Base-by-base conservation (phyloP, 2,329 filamentous ascomycete genomes). In the Penicillium polonicum region DNA sequence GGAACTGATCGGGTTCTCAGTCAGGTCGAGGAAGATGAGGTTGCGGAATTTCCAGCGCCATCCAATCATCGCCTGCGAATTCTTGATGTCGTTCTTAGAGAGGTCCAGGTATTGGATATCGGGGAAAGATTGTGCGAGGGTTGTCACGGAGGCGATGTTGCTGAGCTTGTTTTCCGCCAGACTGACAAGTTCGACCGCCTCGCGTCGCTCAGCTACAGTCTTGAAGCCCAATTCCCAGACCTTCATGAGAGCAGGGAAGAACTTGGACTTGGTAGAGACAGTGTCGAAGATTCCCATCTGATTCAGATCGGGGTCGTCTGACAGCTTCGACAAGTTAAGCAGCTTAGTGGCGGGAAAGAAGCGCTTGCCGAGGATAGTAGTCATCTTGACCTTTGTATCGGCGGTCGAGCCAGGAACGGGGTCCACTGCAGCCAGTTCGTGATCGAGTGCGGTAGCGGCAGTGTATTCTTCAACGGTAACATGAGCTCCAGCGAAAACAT, bases 211-310 rank as follows among this genome's bases (percentile, higher is more conserved):
- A 59, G 88, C 81, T 13, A 83, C 71, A 2, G 83, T 87, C 64
- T 88, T 87, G 78, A 96, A 96, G 19, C 88, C 83, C 60, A 85
- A 79, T 52, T 95, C 87, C 72, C 90, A 92, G 46, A 97, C 87
- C 58, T 85, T 86, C 90, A 97, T 96, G 60, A 97, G 81, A 1
- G 90, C 93, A 52, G 90, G 90, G 77, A 97, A 97, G 61, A 96
- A 90, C 73, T 97, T 99, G 62, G 89, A 84, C 45, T 89, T 86
- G 1, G 87, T 87, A 4, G 88, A 85, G 58, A 83, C 84, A 58
- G 80, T 85, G 60, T 86, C 83, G 71, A 96, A 92, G 68, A 93
- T 89, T 38, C 90, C 90, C 74, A 92, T 86, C 42, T 83, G 80
- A 53, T 86, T 80, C 5, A 97, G 83, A 57, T 87, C 84, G 2